Evolutionary conservation across 108 stramenopile genomes (phyloP), one percentile per base, ranked within the genome.

Genomic region (Cyclostephanos tholiformis): DNA sequence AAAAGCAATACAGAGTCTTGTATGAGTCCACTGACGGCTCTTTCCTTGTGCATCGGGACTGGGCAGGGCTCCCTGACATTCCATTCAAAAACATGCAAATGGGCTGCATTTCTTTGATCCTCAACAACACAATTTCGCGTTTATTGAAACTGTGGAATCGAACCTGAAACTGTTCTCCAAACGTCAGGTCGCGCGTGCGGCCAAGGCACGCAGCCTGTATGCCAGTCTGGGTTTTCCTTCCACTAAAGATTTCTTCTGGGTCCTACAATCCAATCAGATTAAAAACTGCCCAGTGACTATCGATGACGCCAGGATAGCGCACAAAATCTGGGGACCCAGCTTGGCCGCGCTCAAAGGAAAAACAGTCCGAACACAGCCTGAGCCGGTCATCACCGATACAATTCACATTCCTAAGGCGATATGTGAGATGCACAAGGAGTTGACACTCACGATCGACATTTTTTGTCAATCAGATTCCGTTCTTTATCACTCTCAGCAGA

Each of bases 201-300:
- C n/a, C 1, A n/a, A 16, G n/a, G 65, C 46, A 2, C 4, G 43
- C 20, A 48, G 5, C 20, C 65, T 67, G 2, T 8, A 67, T 1
- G 14, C 55, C 3, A 62, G 56, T 4, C 27, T 62, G 16, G 52
- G 35, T 3, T 62, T 20, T 23, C 71, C 71, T 1, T 60, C 58
- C 26, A n/a, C 1, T 2, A 1, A 1, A 8, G 23, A 71, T 43
- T 62, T 63, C 59, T n/a, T n/a, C 14, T 62, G 60, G 32, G 62
- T 62, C 27, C 60, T 71, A 2, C 35, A 44, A 49, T 58, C 53
- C 11, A 60, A 71, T 14, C 59, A 44, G 41, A 71, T 71, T 11
- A 38, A 49, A 17, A 23, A 71, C 6, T 71, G 71, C 20, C 52
- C 71, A n/a, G 59, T 71, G 2, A 41, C 60, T n/a, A n/a, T n/a